Evolutionary conservation across 164 flowering plant genomes (phyloP).

Genomic region (Berberis vulgaris): DNA sequence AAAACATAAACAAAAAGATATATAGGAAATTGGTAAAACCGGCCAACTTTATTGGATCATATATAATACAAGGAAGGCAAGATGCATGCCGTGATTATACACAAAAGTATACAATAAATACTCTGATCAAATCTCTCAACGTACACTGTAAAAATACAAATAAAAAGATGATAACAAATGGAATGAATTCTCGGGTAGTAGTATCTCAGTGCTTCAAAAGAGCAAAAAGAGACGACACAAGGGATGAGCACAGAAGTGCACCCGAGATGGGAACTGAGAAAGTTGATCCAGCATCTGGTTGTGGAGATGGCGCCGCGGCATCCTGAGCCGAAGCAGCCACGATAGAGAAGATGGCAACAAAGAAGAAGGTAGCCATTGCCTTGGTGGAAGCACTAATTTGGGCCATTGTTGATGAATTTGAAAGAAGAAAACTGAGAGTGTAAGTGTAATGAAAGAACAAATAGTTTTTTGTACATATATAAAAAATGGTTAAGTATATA

Average conservation of each 20-base stretch:
- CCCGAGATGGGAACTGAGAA: background rate
- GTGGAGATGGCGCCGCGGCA: background rate
- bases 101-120: too few species aligned
- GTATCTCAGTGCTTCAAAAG: background rate
- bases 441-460: too few species aligned
- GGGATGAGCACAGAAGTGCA: background rate
- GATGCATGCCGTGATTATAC: too few species aligned
- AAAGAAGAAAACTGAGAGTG: background rate
- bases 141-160: too few species aligned
- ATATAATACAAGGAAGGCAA: too few species aligned
- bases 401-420: background rate
- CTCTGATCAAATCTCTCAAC: too few species aligned
- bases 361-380: background rate
- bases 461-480: background rate
- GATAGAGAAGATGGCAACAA: background rate
- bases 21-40: too few species aligned
- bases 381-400: background rate
- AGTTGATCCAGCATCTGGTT: background rate
- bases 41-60: too few species aligned
- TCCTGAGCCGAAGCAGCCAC: background rate
- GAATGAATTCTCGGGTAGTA: too few species aligned
- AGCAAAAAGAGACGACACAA: background rate
- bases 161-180: too few species aligned
- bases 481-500: background rate
- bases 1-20: too few species aligned